Conservation (phyloP, 768 basidiomycete genomes). For the Phanerodontia chrysosporium region DNA sequence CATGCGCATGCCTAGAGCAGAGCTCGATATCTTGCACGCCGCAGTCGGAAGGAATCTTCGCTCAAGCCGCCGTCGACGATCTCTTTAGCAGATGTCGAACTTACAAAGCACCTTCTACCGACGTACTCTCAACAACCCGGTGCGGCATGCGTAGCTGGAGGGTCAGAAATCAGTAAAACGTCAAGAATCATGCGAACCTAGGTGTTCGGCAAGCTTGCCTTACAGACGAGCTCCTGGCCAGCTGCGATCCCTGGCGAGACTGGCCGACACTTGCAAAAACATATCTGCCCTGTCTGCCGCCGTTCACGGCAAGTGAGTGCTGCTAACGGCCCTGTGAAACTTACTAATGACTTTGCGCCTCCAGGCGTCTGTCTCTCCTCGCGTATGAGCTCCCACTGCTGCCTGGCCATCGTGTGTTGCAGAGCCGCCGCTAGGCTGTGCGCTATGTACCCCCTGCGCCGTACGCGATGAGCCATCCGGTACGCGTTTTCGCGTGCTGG, state of each 20-base stretch:
- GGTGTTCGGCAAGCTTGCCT: not conserved
- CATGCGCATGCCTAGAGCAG: not conserved
- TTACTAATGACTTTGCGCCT: not conserved
- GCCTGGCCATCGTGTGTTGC: not conserved
- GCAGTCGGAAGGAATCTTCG: not conserved
- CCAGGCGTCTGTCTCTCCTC: not conserved
- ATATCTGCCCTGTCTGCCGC: not conserved
- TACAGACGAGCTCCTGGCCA: not conserved
- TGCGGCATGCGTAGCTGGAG: not conserved
- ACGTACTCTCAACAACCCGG: not conserved
- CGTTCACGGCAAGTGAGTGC: not conserved
- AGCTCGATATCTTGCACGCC: not conserved
- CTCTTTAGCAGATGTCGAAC: not conserved
- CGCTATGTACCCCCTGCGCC: not conserved
- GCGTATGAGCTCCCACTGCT: not conserved
- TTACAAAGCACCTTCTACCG: not conserved
- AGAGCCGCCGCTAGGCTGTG: not conserved
- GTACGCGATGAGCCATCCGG: not conserved
- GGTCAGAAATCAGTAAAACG: not conserved
- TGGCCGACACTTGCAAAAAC: not conserved
- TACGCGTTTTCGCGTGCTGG: not conserved
- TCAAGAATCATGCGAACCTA: not conserved
- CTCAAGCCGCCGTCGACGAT: not conserved
- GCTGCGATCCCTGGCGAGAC: not conserved
- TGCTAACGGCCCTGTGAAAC: not conserved